These are phyloP conservation scores for Suillus clintonianus DNA, from an alignment of 768 basidiomycete species.

Conservation along the genomic window DNA sequence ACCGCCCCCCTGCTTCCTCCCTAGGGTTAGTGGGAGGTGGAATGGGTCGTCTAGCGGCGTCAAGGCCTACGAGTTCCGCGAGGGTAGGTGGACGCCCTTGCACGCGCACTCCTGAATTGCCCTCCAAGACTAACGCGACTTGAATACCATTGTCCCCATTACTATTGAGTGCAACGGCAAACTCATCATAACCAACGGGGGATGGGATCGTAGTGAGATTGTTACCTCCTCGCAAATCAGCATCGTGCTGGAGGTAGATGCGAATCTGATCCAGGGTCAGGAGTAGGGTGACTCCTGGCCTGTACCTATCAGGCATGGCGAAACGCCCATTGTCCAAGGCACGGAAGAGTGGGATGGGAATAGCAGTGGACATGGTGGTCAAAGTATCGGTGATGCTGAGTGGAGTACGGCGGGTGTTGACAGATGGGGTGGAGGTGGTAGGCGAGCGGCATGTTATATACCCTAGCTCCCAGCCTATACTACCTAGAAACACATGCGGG, in stretches of 20 bases:
- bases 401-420: no score
- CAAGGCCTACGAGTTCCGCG: neutral
- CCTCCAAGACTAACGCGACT: neutral
- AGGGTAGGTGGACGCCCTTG: neutral
- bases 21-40: neutral
- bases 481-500: neutral
- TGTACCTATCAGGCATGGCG: neutral
- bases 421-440: no score
- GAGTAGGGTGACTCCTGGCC: neutral
- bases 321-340: neutral
- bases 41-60: neutral
- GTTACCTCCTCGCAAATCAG: neutral
- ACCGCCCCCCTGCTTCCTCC: neutral
- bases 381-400: no score
- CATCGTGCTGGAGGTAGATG: neutral
- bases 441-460: no score
- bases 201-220: neutral
- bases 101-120: neutral
- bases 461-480: neutral
- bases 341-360: no score
- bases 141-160: neutral
- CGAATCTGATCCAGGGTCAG: neutral
- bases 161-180: neutral
- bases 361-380: no score
- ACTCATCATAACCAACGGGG: neutral